These are phyloP conservation scores for Chaetoceros tenuissimus DNA, from an alignment of 108 stramenopile genomes.

Conservation along the genomic window DNA sequence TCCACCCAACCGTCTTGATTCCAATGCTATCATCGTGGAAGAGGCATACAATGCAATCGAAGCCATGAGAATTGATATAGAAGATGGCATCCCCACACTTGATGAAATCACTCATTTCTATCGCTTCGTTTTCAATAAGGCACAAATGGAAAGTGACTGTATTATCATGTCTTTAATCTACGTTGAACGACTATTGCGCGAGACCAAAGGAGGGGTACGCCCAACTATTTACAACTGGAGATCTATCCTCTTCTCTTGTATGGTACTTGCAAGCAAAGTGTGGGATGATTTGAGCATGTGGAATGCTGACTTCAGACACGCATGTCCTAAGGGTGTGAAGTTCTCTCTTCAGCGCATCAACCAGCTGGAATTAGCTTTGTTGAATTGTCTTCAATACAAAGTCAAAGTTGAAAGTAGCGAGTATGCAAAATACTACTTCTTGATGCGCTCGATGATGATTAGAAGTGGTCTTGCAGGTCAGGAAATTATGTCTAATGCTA, in stretches of 20 bases:
- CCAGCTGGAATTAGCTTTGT: constrained; percentile 77
- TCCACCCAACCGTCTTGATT: not conserved
- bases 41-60: not conserved
- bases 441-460: constrained; percentile 77
- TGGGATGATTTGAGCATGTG: constrained; percentile 98
- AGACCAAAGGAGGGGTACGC: constrained; percentile 62
- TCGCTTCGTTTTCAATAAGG: constrained; percentile 67
- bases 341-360: constrained; percentile 88
- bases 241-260: constrained; percentile 81
- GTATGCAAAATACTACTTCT: constrained; percentile 97
- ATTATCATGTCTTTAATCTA: constrained; percentile 95
- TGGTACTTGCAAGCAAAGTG: constrained; percentile 92
- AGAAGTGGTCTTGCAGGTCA: constrained; percentile 64
- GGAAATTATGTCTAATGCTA: constrained; percentile 30
- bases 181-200: constrained; percentile 89
- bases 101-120: constrained; percentile 71
- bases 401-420: constrained; percentile 89
- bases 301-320: constrained; percentile 88
- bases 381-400: constrained; percentile 62
- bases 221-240: constrained; percentile 79
- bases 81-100: constrained; percentile 43
- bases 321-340: constrained; percentile 59
- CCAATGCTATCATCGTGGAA: not conserved
- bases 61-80: constrained; percentile 1
- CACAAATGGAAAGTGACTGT: constrained; percentile 90